These are phyloP conservation scores for Adansonia rubrostipa DNA, from an alignment of 441 rosid species.

Conservation along the genomic window DNA sequence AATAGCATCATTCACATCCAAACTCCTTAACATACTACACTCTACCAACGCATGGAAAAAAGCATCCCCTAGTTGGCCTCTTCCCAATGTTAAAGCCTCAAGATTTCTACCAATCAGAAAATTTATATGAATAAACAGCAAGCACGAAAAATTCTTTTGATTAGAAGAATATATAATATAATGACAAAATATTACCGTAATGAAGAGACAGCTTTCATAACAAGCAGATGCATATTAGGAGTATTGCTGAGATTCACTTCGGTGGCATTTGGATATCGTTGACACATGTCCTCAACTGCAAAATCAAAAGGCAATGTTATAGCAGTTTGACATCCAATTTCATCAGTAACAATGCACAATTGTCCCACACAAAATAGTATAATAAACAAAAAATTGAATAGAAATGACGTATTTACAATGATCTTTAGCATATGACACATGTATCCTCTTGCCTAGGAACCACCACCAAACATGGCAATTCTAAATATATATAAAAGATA, in stretches of 20 bases:
- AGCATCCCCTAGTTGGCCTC: constrained; percentile 71
- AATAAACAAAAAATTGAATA: neutral
- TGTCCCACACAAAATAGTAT: neutral
- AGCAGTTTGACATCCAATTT: neutral
- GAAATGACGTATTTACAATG: neutral
- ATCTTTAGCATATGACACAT: neutral
- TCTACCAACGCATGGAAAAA: constrained; percentile 85
- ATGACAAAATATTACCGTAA: constrained; percentile 56
- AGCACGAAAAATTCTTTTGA: constrained; percentile 15
- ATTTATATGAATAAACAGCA: constrained; percentile 27
- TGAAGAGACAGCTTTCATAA: constrained; percentile 73
- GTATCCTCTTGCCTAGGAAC: neutral
- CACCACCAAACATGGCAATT: neutral
- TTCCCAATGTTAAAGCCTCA: constrained; percentile 80
- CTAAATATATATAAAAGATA: neutral
- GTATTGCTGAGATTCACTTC: constrained; percentile 81
- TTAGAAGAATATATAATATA: constrained; percentile 15
- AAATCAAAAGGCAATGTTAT: constrained; percentile 16
- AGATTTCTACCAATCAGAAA: constrained; percentile 63
- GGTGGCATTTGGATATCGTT: constrained; percentile 86
- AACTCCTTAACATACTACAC: constrained; percentile 73
- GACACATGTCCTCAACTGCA: constrained; percentile 95
- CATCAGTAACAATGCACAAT: neutral
- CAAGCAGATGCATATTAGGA: constrained; percentile 64
- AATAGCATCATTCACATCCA: constrained; percentile 73